Evolutionary conservation across 805 yeast species (phyloP).

Genomic region (Sungouiozyma ichnusensis): DNA sequence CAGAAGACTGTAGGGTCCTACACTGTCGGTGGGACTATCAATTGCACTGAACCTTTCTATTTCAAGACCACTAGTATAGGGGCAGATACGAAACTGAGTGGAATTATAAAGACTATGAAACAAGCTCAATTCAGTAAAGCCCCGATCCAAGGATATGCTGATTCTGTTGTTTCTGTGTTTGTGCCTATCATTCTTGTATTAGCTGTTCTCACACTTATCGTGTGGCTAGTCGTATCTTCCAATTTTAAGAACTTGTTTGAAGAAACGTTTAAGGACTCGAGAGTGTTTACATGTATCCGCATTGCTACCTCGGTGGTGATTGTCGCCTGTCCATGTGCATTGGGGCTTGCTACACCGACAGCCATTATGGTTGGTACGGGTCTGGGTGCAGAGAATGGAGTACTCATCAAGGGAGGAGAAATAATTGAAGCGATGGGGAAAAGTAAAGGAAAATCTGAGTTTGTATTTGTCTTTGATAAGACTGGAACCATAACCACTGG

Average conservation of each 20-base stretch:
- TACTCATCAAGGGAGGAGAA: conserved; percentile 88
- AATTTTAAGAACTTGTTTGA: not conserved
- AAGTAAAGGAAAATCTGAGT: conserved; percentile 22
- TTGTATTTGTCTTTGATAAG: conserved; percentile 72
- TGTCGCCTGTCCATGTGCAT: conserved; percentile 97
- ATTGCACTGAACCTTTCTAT: conserved; percentile 63
- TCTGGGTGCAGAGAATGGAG: conserved; percentile 82
- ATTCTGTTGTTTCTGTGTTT: conserved; percentile 70
- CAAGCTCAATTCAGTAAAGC: conserved; percentile 84
- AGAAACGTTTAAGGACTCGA: conserved; percentile 11
- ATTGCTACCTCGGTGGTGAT: conserved; percentile 86
- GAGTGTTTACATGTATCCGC: conserved; percentile 40
- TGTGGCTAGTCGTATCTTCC: conserved; percentile 38
- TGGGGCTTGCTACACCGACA: conserved; percentile 96
- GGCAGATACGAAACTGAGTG: conserved; percentile 73
- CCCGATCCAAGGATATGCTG: conserved; percentile 86
- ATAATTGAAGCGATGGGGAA: conserved; percentile 63
- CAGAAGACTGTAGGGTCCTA: conserved; percentile 46
- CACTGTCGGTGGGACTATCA: conserved; percentile 86
- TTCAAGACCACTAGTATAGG: conserved; percentile 66
- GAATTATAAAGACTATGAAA: conserved; percentile 75
- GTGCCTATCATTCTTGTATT: conserved; percentile 65
- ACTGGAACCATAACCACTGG: conserved; percentile 94
- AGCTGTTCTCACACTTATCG: conserved; percentile 52
- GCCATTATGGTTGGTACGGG: conserved; percentile 99